phyloP scores from a whole-genome alignment of 2,329 filamentous ascomycete genomes.

The Sphaerulina vaccinii region DNA sequence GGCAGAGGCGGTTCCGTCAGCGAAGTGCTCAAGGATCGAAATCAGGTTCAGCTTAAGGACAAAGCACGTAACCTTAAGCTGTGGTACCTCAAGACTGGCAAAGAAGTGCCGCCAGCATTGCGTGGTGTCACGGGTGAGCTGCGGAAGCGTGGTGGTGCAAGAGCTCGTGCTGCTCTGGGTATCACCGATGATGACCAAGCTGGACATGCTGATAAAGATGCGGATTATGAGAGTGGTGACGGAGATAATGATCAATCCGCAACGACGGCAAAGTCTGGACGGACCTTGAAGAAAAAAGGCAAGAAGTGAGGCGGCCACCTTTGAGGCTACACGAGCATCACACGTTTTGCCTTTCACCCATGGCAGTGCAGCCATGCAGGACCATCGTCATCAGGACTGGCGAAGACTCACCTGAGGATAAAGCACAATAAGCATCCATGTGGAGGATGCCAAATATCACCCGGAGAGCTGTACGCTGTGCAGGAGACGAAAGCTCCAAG shows the following conservation, averaged over 20 bases:
- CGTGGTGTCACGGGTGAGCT: slow-evolving; percentile 86
- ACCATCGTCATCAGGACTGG: too few relatives aligned
- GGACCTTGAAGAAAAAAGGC: slow-evolving; percentile 16
- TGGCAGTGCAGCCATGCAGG: background rate
- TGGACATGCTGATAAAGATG: slow-evolving; percentile 6
- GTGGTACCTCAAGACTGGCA: slow-evolving; percentile 87
- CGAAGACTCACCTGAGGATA: too few relatives aligned
- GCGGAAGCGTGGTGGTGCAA: slow-evolving; percentile 60
- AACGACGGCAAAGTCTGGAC: slow-evolving; percentile 9
- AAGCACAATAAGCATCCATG: too few relatives aligned
- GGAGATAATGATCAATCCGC: slow-evolving; percentile 5
- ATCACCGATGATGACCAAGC: slow-evolving; percentile 18
- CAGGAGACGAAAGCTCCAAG: too few relatives aligned
- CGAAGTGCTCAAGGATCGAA: slow-evolving; percentile 81
- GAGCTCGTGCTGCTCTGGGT: slow-evolving; percentile 37
- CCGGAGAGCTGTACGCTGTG: too few relatives aligned
- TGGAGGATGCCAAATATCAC: too few relatives aligned
- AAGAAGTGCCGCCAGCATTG: slow-evolving; percentile 84
- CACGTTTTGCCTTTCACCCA: too few relatives aligned
- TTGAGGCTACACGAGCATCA: background rate
- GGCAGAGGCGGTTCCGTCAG: slow-evolving; percentile 76
- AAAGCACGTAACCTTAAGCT: slow-evolving; percentile 87
- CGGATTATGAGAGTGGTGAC: slow-evolving; percentile 16
- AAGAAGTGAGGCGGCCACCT: slow-evolving; percentile 9
- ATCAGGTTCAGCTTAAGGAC: slow-evolving; percentile 89